Conservation (phyloP, 139 green algal species). For the Tetradesmus lagerheimii region DNA sequence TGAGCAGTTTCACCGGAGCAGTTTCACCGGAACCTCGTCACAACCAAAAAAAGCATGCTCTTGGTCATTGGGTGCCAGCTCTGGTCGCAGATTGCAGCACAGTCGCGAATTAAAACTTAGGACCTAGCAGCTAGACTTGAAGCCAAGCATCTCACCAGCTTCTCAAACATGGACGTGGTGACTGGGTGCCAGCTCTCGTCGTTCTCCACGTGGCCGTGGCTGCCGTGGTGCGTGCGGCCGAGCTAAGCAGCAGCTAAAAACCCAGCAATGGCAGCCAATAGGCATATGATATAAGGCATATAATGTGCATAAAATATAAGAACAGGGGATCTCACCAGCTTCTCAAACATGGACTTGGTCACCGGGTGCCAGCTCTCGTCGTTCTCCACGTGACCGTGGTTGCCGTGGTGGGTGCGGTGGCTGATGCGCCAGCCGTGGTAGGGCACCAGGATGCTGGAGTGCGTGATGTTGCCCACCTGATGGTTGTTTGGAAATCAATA, state of each 20-base stretch:
- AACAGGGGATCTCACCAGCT: slow-evolving; percentile 55
- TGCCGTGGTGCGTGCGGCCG: slow-evolving; percentile 93
- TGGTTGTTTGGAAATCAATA: slow-evolving; percentile 77
- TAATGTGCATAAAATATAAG: no score
- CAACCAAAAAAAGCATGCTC: neutral
- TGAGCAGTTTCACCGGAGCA: neutral
- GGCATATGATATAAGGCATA: no score
- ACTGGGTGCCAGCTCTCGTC: neutral
- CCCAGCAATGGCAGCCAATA: no score
- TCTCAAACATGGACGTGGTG: neutral
- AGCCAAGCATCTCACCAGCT: neutral
- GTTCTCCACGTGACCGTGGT: slow-evolving; percentile 96
- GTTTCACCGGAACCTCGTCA: no score
- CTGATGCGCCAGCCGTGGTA: slow-evolving; percentile 96
- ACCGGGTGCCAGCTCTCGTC: slow-evolving; percentile 94
- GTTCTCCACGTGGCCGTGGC: slow-evolving; percentile 58
- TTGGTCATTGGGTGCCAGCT: neutral
- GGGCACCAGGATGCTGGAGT: slow-evolving; percentile 94
- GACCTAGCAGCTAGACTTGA: no score
- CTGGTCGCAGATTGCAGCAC: no score
- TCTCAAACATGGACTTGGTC: slow-evolving; percentile 67
- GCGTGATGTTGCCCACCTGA: slow-evolving; percentile 89
- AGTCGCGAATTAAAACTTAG: no score
- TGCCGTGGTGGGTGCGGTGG: slow-evolving; percentile 94
- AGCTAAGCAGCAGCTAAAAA: no score